These are phyloP conservation scores for Penicillium griseofulvum DNA, from an alignment of 2,329 filamentous ascomycete genomes.

Conservation along the genomic window DNA sequence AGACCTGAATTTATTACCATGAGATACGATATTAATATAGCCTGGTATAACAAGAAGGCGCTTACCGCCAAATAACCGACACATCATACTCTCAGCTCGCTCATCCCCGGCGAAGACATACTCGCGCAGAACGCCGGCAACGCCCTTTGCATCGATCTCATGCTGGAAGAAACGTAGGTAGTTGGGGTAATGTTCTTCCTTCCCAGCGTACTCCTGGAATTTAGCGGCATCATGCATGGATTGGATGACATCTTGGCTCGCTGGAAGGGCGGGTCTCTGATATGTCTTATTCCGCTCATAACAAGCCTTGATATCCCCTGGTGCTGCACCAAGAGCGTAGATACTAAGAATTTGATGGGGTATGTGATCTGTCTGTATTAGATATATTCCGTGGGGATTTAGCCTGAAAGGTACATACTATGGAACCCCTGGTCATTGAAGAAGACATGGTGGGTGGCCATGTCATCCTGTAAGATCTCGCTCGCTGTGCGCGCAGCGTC, in stretches of 20 bases:
- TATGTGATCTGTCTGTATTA: slow-evolving; percentile 62
- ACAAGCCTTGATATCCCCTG: slow-evolving; percentile 58
- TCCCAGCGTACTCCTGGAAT: slow-evolving; percentile 62
- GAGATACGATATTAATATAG: slow-evolving; percentile 1
- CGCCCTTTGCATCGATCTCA: slow-evolving; percentile 66
- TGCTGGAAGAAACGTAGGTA: slow-evolving; percentile 74
- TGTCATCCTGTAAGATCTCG: slow-evolving; percentile 71
- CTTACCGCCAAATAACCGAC: slow-evolving; percentile 64
- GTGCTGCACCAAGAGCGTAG: slow-evolving; percentile 69
- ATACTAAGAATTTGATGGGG: slow-evolving; percentile 73
- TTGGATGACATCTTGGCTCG: slow-evolving; percentile 52
- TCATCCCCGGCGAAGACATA: slow-evolving; percentile 68
- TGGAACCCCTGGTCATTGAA: slow-evolving; percentile 76
- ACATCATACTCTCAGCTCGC: slow-evolving; percentile 65
- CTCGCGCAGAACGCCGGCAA: slow-evolving; percentile 60
- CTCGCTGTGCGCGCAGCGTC: slow-evolving; percentile 63
- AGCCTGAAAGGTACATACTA: slow-evolving; percentile 37
- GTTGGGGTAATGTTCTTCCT: slow-evolving; percentile 65
- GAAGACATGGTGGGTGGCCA: slow-evolving; percentile 71
- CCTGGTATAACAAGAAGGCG: neutral
- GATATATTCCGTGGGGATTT: neutral
- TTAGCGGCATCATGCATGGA: slow-evolving; percentile 57
- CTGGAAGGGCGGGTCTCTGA: slow-evolving; percentile 56
- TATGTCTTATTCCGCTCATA: slow-evolving; percentile 67
- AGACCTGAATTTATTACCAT: slow-evolving; percentile 50